A percentile compares a stretch with the other conserved stretches of the same genome.
Conservation (phyloP, 352 stramenopile genomes). For the Globisporangium mamillatum region DNA sequence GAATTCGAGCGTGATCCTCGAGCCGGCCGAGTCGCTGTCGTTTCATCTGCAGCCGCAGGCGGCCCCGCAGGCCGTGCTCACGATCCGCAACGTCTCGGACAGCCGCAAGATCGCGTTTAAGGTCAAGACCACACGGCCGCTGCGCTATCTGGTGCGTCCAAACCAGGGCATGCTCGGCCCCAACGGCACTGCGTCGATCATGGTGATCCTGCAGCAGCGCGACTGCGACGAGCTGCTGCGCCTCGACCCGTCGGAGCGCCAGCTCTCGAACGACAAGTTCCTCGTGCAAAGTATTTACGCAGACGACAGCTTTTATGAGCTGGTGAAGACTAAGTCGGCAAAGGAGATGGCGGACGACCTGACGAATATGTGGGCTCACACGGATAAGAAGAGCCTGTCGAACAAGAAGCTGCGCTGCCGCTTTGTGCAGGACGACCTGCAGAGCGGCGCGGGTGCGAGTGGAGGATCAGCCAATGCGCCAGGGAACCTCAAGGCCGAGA, state of each 20-base stretch:
- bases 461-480: neutral
- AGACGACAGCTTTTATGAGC: constrained; percentile 82
- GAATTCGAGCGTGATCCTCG: constrained; percentile 76
- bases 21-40: constrained; percentile 77
- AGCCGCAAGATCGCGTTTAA: constrained; percentile 86
- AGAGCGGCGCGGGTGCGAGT: neutral
- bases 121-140: constrained; percentile 84
- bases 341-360: constrained; percentile 89
- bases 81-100: constrained; percentile 81
- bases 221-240: constrained; percentile 86
- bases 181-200: constrained; percentile 73
- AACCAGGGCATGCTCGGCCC: constrained; percentile 83
- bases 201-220: constrained; percentile 89
- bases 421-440: constrained; percentile 61
- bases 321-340: constrained; percentile 81
- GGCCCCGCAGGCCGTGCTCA: constrained; percentile 76
- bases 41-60: constrained; percentile 64
- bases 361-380: constrained; percentile 81
- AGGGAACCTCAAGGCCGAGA: constrained; percentile 10
- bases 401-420: constrained; percentile 90
- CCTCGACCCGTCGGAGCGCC: constrained; percentile 68
- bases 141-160: constrained; percentile 88
- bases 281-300: constrained; percentile 86
- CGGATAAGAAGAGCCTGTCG: constrained; percentile 72
- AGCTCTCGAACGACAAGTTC: constrained; percentile 89